Evolutionary conservation across 2,329 filamentous ascomycete species (phyloP).

Genomic region (Cadophora sp.): DNA sequence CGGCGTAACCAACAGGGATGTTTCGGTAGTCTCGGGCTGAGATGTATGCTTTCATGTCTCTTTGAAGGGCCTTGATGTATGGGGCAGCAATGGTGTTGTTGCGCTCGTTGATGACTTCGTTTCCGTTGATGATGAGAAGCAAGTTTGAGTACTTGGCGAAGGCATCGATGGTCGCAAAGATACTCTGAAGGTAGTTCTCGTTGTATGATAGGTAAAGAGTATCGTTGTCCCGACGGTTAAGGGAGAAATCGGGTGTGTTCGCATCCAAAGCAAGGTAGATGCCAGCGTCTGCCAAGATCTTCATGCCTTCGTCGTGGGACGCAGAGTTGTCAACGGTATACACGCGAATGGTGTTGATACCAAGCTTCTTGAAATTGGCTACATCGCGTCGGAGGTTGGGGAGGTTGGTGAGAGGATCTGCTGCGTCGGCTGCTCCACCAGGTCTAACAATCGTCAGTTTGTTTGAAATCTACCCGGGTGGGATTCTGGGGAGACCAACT

Average conservation of each 20-base stretch:
- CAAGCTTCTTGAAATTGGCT: constrained; percentile 70
- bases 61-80: constrained; percentile 64
- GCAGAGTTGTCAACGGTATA: constrained; percentile 76
- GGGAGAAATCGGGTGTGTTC: constrained; percentile 75
- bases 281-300: constrained; percentile 67
- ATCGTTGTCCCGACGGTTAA: constrained; percentile 66
- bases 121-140: constrained; percentile 67
- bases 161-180: constrained; percentile 74
- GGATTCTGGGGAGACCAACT: constrained; percentile 40
- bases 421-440: constrained; percentile 64
- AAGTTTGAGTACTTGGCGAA: constrained; percentile 73
- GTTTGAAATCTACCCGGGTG: not conserved
- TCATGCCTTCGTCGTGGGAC: constrained; percentile 75
- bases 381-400: constrained; percentile 69
- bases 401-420: constrained; percentile 68
- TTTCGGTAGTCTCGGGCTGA: constrained; percentile 54
- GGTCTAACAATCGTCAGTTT: constrained; percentile 23
- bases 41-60: constrained; percentile 63
- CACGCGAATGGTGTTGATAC: constrained; percentile 75
- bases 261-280: constrained; percentile 78
- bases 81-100: constrained; percentile 58
- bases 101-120: constrained; percentile 64
- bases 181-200: constrained; percentile 70
- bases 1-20: constrained; percentile 65
- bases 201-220: constrained; percentile 65